Percentiles rank a stretch among this genome's conserved stretches.
These are phyloP conservation scores for Fusarium falciforme DNA, from an alignment of 2,329 filamentous ascomycete species.

Conservation along the genomic window DNA sequence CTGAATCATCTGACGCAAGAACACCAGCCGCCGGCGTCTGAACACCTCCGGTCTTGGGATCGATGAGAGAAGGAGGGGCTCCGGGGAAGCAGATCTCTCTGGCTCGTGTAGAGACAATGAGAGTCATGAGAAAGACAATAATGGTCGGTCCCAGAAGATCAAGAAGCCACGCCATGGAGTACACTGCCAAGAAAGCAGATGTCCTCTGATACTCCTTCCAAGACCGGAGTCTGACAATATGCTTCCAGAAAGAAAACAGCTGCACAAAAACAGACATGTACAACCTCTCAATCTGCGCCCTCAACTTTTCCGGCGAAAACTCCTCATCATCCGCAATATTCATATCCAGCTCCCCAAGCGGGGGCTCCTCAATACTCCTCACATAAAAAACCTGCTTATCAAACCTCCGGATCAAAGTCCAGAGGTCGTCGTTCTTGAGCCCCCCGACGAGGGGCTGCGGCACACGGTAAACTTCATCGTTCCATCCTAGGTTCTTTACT, in stretches of 20 bases:
- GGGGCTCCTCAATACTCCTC: slow-evolving; percentile 66
- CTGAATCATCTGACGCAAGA: slow-evolving; percentile 79
- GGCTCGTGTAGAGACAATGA: slow-evolving; percentile 74
- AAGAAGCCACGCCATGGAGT: slow-evolving; percentile 75
- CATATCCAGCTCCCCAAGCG: slow-evolving; percentile 77
- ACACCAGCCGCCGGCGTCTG: slow-evolving; percentile 83
- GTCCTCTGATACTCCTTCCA: slow-evolving; percentile 82
- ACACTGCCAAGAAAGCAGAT: slow-evolving; percentile 67
- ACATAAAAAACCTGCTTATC: slow-evolving; percentile 78
- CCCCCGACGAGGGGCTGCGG: slow-evolving; percentile 72
- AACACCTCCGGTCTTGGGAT: slow-evolving; percentile 75
- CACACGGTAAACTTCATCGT: slow-evolving; percentile 67
- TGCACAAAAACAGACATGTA: slow-evolving; percentile 83
- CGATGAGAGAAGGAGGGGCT: slow-evolving; percentile 79
- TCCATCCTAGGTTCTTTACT: slow-evolving; percentile 77
- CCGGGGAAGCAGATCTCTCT: slow-evolving; percentile 78
- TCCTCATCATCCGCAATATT: slow-evolving; percentile 86
- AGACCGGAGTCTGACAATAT: slow-evolving; percentile 79
- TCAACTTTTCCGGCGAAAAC: slow-evolving; percentile 85
- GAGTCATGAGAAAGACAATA: slow-evolving; percentile 67
- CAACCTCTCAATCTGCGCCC: slow-evolving; percentile 80
- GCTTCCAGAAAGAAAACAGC: slow-evolving; percentile 75
- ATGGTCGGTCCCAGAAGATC: slow-evolving; percentile 76
- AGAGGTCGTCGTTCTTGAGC: slow-evolving; percentile 77
- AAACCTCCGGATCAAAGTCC: slow-evolving; percentile 78